phyloP scores from a whole-genome alignment of 352 stramenopile species.

The Poterioochromonas sp. region DNA sequence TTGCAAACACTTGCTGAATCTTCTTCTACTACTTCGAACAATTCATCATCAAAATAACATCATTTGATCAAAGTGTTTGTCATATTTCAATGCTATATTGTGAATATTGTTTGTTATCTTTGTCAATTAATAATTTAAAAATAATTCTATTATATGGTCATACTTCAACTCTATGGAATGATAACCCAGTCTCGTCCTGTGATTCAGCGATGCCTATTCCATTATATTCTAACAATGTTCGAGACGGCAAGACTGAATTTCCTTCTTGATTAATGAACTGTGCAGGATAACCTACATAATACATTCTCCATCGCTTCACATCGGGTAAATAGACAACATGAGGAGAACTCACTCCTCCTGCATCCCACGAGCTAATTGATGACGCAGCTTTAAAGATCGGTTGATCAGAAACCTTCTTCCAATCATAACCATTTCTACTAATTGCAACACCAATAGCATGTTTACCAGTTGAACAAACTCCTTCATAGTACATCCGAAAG shows the following conservation, averaged over 20 bases:
- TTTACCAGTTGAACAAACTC: background rate
- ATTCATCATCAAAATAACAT: too few species aligned
- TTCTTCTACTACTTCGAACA: background rate
- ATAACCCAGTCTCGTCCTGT: background rate
- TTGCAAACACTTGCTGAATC: background rate
- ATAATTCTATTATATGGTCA: too few species aligned
- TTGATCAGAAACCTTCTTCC: background rate
- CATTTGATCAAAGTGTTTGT: too few species aligned
- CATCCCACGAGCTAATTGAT: background rate
- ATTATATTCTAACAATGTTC: too few species aligned
- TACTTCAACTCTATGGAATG: too few species aligned
- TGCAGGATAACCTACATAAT: conserved; percentile 4
- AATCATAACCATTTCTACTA: background rate
- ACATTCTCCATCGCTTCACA: background rate
- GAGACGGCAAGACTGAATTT: too few species aligned
- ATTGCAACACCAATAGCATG: background rate
- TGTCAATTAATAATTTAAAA: too few species aligned
- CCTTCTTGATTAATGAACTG: background rate
- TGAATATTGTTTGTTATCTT: too few species aligned
- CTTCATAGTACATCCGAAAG: conserved; percentile 18
- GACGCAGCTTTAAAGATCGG: background rate
- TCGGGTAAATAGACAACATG: conserved; percentile 9
- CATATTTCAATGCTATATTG: too few species aligned
- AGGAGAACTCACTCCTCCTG: conserved; percentile 1
- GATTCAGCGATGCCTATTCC: background rate